Conservation (phyloP, 1,139 yeast species). For the Pichia sp. region DNA sequence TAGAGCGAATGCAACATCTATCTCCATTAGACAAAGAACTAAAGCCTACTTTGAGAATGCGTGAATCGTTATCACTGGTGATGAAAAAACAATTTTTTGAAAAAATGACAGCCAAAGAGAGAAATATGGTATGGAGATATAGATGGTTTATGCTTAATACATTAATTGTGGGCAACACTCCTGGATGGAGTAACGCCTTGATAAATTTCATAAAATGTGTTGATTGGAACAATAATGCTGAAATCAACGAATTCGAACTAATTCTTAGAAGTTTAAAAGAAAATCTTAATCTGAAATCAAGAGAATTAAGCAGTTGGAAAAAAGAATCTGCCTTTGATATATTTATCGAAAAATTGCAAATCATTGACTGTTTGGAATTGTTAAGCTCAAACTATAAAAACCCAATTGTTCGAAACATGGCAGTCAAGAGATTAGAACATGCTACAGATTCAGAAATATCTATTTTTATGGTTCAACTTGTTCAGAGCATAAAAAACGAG, state of each 20-base stretch:
- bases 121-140: constrained; percentile 87
- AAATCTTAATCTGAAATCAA: constrained; percentile 11
- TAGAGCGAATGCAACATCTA: constrained; percentile 78
- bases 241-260: constrained; percentile 71
- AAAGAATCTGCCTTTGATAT: constrained; percentile 15
- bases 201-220: constrained; percentile 85
- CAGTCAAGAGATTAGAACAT: constrained; percentile 74
- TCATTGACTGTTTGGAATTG: constrained; percentile 89
- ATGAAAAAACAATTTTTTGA: constrained; percentile 79
- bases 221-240: constrained; percentile 82
- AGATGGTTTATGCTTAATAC: constrained; percentile 79
- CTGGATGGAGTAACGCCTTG: constrained; percentile 32
- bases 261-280: constrained; percentile 28
- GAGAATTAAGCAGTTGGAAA: not conserved
- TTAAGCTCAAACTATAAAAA: constrained; percentile 66
- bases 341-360: constrained; percentile 43
- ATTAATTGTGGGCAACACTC: constrained; percentile 31
- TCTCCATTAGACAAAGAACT: constrained; percentile 76
- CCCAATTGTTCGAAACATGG: constrained; percentile 68
- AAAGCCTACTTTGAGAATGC: constrained; percentile 80
- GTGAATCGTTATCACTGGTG: constrained; percentile 69
- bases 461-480: constrained; percentile 80
- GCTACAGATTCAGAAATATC: constrained; percentile 80
- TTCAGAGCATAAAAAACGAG: constrained; percentile 87
- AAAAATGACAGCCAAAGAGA: constrained; percentile 76